Evolutionary conservation across 352 stramenopile genomes (phyloP), one percentile per base, ranked within the genome.

Genomic region (Pseudoperonospora humuli): DNA sequence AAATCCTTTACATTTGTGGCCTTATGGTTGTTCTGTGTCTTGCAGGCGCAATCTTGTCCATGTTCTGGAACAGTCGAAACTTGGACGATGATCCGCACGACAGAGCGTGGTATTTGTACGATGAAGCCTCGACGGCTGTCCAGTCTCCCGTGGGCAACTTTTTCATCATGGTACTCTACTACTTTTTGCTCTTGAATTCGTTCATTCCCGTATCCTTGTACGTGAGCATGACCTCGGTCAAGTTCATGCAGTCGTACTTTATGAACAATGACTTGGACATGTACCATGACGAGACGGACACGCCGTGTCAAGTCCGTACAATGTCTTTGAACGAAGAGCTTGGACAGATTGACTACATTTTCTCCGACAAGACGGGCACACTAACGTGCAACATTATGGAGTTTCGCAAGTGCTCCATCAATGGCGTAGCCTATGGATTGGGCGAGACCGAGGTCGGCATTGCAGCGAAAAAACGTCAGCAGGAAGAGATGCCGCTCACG

Each of bases 361-460:
- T 97, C 43, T 87, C 65, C 24, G 93, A 98, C 60, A 98, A 98
- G 65, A 98, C 93, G 8, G 93, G 93, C 13, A 98, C 93, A 7
- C 54, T 98, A 19, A 98, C 93, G 34, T 91, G 87, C 46, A 98
- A 98, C 59, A 75, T 97, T 20, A 98, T 98, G 93, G 82, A 97
- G 55, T 98, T 99, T 60, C 96, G 96, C 36, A 93, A 96, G 44
- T 98, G 88, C 58, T 95, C 86, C 20, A 95, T 98, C 37, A 93
- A 97, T 54, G 91, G 90, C 25, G 67, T 96, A 15, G 61, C 86
- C 17, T 98, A 98, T 63, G 95, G 95, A 1, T 63, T 86, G 21
- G 84, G 85, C 1, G 82, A 92, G 43, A 95, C 85, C 0, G 81
- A 95, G 50, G 74, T 94, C 3, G 84, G 85, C 3, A 72, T 86